Percentiles rank a stretch among this genome's conserved stretches.
phyloP scores from a whole-genome alignment of 2,329 filamentous ascomycete species.

The Coccinonectria pachysandricola region DNA sequence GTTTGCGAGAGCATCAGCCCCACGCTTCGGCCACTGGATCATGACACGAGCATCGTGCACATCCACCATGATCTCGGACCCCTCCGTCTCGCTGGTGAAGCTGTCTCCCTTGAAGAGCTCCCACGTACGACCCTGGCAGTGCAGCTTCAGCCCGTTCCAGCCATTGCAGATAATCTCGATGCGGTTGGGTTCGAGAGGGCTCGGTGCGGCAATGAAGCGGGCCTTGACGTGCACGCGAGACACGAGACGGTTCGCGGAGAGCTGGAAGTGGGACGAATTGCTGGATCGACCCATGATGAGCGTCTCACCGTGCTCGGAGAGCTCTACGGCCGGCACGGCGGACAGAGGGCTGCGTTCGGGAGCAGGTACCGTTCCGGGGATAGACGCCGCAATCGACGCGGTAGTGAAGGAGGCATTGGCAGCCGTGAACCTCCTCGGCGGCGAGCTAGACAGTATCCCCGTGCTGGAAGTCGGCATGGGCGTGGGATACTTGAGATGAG shows the following conservation, averaged over 20 bases:
- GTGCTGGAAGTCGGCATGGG: constrained; percentile 91
- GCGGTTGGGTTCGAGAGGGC: constrained; percentile 59
- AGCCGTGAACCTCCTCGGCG: constrained; percentile 45
- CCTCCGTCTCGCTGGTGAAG: constrained; percentile 82
- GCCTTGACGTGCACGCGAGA: constrained; percentile 90
- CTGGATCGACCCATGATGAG: constrained; percentile 87
- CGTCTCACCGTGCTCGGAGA: constrained; percentile 71
- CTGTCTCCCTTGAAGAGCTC: constrained; percentile 80
- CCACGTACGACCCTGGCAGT: constrained; percentile 80
- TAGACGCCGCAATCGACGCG: no score
- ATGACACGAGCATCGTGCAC: constrained; percentile 87
- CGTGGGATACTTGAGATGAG: constrained; percentile 71
- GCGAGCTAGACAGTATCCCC: constrained; percentile 80
- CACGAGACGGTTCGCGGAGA: constrained; percentile 84
- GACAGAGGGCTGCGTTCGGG: constrained; percentile 77
- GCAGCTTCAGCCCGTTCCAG: constrained; percentile 91
- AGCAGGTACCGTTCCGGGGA: no score
- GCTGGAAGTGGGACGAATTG: constrained; percentile 89
- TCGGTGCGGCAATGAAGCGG: constrained; percentile 62
- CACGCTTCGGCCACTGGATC: constrained; percentile 70
- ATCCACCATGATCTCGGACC: constrained; percentile 86
- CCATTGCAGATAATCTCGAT: constrained; percentile 86
- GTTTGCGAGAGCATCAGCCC: constrained; percentile 36
- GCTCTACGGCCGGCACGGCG: constrained; percentile 69
- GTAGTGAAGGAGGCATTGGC: no score